Conservation (phyloP, 2,329 filamentous ascomycete genomes). For the Mariannaea elegans region DNA sequence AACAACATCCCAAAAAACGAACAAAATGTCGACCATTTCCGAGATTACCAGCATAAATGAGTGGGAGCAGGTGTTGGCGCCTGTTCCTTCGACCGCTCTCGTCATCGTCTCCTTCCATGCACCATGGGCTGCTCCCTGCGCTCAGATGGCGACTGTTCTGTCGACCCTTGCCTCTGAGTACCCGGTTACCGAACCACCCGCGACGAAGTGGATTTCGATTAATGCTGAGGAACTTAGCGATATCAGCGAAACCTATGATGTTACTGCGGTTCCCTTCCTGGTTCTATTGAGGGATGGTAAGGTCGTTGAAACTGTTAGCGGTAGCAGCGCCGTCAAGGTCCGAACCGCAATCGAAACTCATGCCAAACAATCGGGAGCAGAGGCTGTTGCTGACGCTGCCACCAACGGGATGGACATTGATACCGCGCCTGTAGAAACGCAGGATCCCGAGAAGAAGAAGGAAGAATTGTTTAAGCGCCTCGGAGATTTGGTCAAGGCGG, state of each 20-base stretch:
- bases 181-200: conserved; percentile 70
- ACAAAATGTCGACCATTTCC: conserved; percentile 75
- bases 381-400: conserved; percentile 46
- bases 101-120: conserved; percentile 94
- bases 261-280: conserved; percentile 92
- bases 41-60: conserved; percentile 79
- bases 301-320: conserved; percentile 85
- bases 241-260: conserved; percentile 90
- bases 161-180: conserved; percentile 88
- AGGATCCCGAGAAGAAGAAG: conserved; percentile 70
- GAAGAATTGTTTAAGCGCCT: conserved; percentile 87
- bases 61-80: conserved; percentile 75
- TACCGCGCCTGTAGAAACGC: conserved; percentile 54
- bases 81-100: conserved; percentile 74
- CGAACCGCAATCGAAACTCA: conserved; percentile 86
- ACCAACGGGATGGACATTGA: conserved; percentile 50
- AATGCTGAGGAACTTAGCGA: conserved; percentile 96
- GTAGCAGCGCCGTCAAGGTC: conserved; percentile 88
- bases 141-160: conserved; percentile 91
- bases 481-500: conserved; percentile 87
- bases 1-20: conserved; percentile 29
- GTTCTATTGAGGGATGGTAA: conserved; percentile 80
- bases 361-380: conserved; percentile 59
- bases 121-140: conserved; percentile 95
- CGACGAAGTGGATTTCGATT: conserved; percentile 85